Base-by-base conservation (phyloP, 2,329 filamentous ascomycete species). In the Exophiala oligosperma region DNA sequence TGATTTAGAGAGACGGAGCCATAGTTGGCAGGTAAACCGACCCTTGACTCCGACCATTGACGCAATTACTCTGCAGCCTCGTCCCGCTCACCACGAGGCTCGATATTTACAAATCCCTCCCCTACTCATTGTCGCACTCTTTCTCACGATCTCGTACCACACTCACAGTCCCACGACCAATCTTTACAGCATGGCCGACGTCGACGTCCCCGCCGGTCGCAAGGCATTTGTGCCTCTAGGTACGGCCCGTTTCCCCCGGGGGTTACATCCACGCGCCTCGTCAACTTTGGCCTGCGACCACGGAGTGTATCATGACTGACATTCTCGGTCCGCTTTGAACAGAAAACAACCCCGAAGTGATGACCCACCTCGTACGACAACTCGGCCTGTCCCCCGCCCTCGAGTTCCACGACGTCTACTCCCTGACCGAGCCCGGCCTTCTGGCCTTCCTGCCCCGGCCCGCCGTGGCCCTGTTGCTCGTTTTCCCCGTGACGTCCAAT, bases 321-420 rank as follows among this genome's bases (percentile, higher is more conserved):
- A 48, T 7, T 12, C 14, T 4, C 14, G 4, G 9, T n/a, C 44
- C n/a, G 32, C 14, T 28, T 28, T 40, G 1, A 8, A 40, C 62
- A 84, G 84, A 87, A 72, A 86, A 86, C 67, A 96, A 97, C 78
- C 92, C 94, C 0, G 86, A 91, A 75, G 86, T 97, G 32, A 94
- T 97, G 87, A 92, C 87, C 54, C 77, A 81, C 44, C 87, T 97
- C 37, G 84, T 95, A 49, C 90, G 89, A 77, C 85, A 86, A 66
- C 89, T 97, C 26, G 93, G 93, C 63, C 85, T 97, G 56, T 89
- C 89, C n/a, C 70, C 77, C n/a, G 79, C 82, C 26, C 82, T 97
- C 47, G 81, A 84, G 68, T 87, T 96, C 76, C 88, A 95, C 79
- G 93, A 97, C 75, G 91, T 97, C 73, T 97, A 88, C 82, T 92